Base-by-base conservation (phyloP, 2,329 filamentous ascomycete species). In the Aspergillus fischeri region DNA sequence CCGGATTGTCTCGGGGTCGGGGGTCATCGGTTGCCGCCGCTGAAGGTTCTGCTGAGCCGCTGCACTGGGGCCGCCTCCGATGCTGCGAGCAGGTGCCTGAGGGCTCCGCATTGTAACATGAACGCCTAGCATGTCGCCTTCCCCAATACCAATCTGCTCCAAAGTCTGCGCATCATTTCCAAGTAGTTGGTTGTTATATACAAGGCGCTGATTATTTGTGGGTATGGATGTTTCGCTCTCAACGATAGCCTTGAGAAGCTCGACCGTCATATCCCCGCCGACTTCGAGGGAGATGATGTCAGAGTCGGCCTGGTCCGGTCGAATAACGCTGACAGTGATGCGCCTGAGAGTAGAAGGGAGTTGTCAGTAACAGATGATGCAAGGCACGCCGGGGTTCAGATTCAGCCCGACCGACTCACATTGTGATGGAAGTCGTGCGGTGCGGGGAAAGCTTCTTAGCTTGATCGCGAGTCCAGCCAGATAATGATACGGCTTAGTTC, bases 81-180 rank as follows among this genome's bases (percentile, higher is more conserved):
- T 67, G 54, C 61, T 67, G 64, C 70, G 57, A 53, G 67, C 57
- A 57, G 71, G 65, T 41, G 67, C 72, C 44, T 64, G 67, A n/a
- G 67, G 65, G 35, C 61, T 62, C 32, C 69, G 70, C 29, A 70
- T 58, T 56, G 65, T 67, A 64, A 96, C 88, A 71, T 96, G 89
- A 65, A 97, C 83, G 29, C 90, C 91, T 63, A 99, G 80, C 90
- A 99, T 92, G 70, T 97, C 94, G 55, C 91, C 91, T 76, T 97
- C 91, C 51, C 81, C 84, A 66, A 99, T 89, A 45, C 88, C 84
- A 32, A 92, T 83, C 67, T 93, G 83, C 64, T 92, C 85, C 70
- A 99, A 83, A 3, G 92, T 96, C 73, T 92, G 89, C 57, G 83
- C 76, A 67, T 92, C 88, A 75, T 92, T 87, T 64, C 80, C 83